Conservation (phyloP, 1,139 yeast genomes). For the Yamadazyma trypodendri region DNA sequence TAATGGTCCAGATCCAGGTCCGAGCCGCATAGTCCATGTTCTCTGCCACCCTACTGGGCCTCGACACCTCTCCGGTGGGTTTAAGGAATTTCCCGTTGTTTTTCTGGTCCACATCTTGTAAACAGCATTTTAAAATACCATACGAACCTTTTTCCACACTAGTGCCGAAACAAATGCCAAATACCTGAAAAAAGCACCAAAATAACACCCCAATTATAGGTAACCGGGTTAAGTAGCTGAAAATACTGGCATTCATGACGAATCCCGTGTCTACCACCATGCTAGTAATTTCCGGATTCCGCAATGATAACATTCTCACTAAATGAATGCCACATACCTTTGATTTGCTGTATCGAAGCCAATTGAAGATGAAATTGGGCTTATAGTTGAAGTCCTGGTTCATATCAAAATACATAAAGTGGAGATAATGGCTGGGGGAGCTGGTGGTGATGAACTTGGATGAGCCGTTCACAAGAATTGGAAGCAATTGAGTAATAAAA, state of each 20-base stretch:
- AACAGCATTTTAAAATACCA: constrained; percentile 64
- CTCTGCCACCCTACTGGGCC: constrained; percentile 58
- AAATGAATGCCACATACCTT: constrained; percentile 80
- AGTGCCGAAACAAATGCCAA: constrained; percentile 70
- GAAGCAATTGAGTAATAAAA: constrained; percentile 61
- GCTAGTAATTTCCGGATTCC: constrained; percentile 65
- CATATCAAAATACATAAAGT: constrained; percentile 50
- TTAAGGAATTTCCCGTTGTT: constrained; percentile 71
- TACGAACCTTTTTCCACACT: constrained; percentile 69
- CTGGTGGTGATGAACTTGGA: constrained; percentile 69
- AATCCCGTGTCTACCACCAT: constrained; percentile 83
- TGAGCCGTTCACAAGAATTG: constrained; percentile 46
- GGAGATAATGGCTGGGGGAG: constrained; percentile 67
- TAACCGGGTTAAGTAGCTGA: constrained; percentile 73
- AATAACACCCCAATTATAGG: constrained; percentile 72
- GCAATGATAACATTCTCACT: constrained; percentile 60
- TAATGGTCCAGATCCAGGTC: constrained; percentile 85
- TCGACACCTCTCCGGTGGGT: constrained; percentile 54
- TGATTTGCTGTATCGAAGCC: constrained; percentile 78
- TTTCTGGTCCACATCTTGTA: constrained; percentile 47
- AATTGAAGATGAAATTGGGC: constrained; percentile 70
- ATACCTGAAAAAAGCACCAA: constrained; percentile 66
- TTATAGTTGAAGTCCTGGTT: constrained; percentile 51
- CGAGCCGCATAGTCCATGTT: constrained; percentile 63
- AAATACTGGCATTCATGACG: constrained; percentile 74